phyloP scores from a whole-genome alignment of 1,139 yeast genomes.

The Debaryomyces subglobosus region DNA sequence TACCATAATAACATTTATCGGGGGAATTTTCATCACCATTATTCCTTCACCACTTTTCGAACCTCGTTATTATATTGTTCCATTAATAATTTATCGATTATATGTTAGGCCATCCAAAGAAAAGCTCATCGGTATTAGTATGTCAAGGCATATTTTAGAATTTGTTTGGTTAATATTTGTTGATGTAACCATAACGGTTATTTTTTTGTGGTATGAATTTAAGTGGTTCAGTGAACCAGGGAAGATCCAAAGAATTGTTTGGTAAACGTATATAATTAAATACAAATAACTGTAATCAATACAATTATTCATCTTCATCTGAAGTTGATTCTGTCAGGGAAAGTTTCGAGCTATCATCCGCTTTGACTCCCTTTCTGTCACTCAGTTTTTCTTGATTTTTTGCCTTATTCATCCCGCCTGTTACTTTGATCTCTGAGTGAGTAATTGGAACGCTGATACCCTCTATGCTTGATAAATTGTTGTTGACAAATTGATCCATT shows the following conservation, averaged over 20 bases:
- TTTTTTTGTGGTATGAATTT: constrained; percentile 68
- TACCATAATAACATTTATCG: constrained; percentile 47
- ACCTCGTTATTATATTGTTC: constrained; percentile 88
- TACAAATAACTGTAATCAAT: not conserved
- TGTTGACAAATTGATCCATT: constrained; percentile 12
- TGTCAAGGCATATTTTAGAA: constrained; percentile 52
- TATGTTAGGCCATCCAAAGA: constrained; percentile 47
- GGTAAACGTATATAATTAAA: constrained; percentile 49
- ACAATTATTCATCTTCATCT: not conserved
- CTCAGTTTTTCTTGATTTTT: not conserved
- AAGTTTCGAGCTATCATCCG: not conserved
- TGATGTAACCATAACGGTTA: constrained; percentile 51
- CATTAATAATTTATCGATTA: constrained; percentile 74
- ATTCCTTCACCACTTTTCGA: constrained; percentile 92
- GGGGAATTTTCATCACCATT: constrained; percentile 61
- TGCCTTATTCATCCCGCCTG: not conserved
- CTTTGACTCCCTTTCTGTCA: not conserved
- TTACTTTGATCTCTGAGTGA: not conserved
- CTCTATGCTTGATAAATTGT: constrained; percentile 16
- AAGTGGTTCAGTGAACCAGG: constrained; percentile 66
- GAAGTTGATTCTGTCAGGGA: not conserved
- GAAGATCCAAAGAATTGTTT: constrained; percentile 75
- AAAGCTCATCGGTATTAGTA: constrained; percentile 1
- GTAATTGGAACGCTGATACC: constrained; percentile 14
- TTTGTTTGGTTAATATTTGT: constrained; percentile 60